Conservation (phyloP, 768 basidiomycete genomes). For the Boletus rubescentipes region DNA sequence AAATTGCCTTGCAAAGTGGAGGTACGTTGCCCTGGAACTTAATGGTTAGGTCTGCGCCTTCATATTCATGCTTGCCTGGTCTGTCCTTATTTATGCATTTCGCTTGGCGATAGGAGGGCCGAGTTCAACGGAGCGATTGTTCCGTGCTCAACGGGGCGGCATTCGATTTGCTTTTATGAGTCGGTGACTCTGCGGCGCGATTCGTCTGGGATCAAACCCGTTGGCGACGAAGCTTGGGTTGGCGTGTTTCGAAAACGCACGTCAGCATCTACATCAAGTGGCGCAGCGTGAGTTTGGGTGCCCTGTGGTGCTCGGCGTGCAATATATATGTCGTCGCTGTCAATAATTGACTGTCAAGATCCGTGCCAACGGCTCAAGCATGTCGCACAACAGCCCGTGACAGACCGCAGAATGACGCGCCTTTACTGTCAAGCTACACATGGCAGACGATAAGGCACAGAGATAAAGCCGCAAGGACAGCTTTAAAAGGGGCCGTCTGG, state of each 20-base stretch:
- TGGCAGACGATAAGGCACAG: slow-evolving; percentile 21
- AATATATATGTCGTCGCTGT: slow-evolving; percentile 8
- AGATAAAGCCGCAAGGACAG: not conserved
- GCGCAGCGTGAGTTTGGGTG: slow-evolving; percentile 11
- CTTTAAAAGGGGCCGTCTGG: slow-evolving; percentile 14
- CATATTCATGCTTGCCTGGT: slow-evolving; percentile 1
- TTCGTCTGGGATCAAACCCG: slow-evolving; percentile 10
- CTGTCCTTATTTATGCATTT: not conserved
- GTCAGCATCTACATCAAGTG: slow-evolving; percentile 17
- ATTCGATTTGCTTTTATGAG: slow-evolving; percentile 11
- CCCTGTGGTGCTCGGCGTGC: slow-evolving; percentile 2
- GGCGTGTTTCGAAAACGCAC: slow-evolving; percentile 19
- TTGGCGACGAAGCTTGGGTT: slow-evolving; percentile 1
- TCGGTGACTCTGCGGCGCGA: slow-evolving; percentile 24
- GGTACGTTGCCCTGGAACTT: slow-evolving; percentile 6
- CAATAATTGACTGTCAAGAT: slow-evolving; percentile 9
- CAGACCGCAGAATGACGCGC: slow-evolving; percentile 7
- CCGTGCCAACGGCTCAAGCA: slow-evolving; percentile 3
- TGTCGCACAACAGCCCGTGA: not conserved
- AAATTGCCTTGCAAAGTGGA: slow-evolving; percentile 14
- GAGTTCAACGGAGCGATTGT: not conserved
- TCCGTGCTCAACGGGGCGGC: slow-evolving; percentile 26
- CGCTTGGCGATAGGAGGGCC: slow-evolving; percentile 2
- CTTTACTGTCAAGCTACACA: slow-evolving; percentile 6
- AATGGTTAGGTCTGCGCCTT: slow-evolving; percentile 10